phyloP scores from a whole-genome alignment of 208 protist genomes.

The Crithidia fasciculata region DNA sequence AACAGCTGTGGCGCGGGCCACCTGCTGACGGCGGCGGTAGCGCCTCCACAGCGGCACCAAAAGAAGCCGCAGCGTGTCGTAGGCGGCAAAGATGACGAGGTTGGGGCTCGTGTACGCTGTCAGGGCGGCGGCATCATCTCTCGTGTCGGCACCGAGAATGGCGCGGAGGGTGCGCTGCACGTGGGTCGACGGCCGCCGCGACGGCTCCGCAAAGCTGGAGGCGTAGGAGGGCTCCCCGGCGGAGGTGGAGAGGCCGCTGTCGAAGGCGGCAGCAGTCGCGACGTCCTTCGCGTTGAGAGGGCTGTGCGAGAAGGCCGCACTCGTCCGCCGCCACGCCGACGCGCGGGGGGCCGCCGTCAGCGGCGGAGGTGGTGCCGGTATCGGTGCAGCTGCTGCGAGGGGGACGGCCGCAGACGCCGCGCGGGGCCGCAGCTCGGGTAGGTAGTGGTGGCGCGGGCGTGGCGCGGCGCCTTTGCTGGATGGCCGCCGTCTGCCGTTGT shows the following conservation, averaged over 20 bases:
- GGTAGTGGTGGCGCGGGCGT: not conserved
- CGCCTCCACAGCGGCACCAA: constrained; percentile 46
- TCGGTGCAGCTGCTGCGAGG: not conserved
- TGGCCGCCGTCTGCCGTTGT: constrained; percentile 1
- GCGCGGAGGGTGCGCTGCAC: not conserved
- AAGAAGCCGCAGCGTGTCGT: constrained; percentile 28
- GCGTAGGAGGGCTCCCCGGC: not conserved
- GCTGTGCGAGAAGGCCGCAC: not conserved
- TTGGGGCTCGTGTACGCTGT: constrained; percentile 6
- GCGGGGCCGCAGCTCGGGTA: not conserved
- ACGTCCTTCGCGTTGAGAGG: not conserved
- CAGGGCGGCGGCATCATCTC: constrained; percentile 11
- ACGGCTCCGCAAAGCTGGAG: not conserved
- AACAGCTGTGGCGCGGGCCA: constrained; percentile 9
- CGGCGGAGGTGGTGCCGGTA: not conserved
- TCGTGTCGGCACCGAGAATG: not conserved
- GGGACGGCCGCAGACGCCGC: not conserved
- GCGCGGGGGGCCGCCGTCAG: not conserved
- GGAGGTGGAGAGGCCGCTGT: constrained; percentile 13
- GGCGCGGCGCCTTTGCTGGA: not conserved
- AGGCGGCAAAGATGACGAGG: constrained; percentile 8
- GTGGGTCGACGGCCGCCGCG: constrained; percentile 7
- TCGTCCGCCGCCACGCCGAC: not conserved
- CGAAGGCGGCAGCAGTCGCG: not conserved
- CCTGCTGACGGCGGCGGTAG: constrained; percentile 31